Evolutionary conservation across 148 eudicot genomes (phyloP).

Genomic region (Arctostaphylos glauca): DNA sequence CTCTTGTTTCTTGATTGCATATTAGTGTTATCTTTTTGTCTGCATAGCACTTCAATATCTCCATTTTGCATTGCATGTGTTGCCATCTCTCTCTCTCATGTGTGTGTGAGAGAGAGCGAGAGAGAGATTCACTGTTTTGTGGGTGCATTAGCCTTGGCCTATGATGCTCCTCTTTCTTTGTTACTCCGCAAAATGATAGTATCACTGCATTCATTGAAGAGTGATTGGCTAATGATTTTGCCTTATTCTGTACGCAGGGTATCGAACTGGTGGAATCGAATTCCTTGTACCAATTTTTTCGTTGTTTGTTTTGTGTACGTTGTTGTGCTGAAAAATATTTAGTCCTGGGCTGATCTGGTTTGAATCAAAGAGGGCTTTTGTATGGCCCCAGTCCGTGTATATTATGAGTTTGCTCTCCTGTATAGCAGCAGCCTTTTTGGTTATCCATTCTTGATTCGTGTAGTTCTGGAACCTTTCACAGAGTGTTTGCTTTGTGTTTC

Average conservation of each 20-base stretch:
- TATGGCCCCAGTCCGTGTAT: slow-evolving; percentile 26
- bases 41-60: neutral
- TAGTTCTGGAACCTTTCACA: slow-evolving; percentile 8
- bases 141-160: neutral
- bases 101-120: neutral
- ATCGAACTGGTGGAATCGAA: slow-evolving; percentile 32
- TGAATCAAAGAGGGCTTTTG: neutral
- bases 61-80: neutral
- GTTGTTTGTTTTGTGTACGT: slow-evolving; percentile 37
- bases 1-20: neutral
- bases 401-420: slow-evolving; percentile 23
- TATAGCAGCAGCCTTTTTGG: slow-evolving; percentile 17
- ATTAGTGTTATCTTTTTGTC: neutral
- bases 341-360: slow-evolving; percentile 6
- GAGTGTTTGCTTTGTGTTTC: neutral
- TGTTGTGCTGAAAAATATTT: slow-evolving; percentile 33
- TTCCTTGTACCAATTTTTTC: slow-evolving; percentile 37
- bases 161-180: neutral
- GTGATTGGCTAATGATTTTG: neutral
- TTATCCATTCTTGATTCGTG: slow-evolving; percentile 9
- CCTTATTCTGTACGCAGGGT: slow-evolving; percentile 42
- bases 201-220: neutral
- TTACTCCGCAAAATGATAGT: neutral
- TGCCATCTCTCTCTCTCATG: neutral
- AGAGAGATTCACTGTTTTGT: neutral